Conservation (phyloP, 169 alveolate species). For the Babesia bovis region DNA sequence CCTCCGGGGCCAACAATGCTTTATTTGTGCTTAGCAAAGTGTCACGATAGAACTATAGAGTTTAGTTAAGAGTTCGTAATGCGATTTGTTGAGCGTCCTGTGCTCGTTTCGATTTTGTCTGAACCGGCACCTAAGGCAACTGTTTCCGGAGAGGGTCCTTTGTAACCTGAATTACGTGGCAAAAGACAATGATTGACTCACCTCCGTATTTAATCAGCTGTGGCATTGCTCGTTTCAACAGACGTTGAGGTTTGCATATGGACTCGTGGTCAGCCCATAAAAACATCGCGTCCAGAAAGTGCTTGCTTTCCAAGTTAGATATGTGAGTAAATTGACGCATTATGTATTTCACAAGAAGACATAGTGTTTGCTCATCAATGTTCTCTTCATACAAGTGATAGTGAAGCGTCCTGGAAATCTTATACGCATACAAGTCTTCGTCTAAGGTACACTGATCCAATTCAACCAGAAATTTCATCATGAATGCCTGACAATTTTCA, state of each 20-base stretch:
- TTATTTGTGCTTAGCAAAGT: no score
- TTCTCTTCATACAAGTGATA: conserved; percentile 48
- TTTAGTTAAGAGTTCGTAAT: no score
- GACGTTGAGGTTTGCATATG: conserved; percentile 53
- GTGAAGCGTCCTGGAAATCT: conserved; percentile 28
- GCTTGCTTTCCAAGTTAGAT: conserved; percentile 34
- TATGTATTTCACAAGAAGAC: conserved; percentile 61
- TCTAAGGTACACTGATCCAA: conserved; percentile 54
- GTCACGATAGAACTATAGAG: no score
- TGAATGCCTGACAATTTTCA: conserved; percentile 52
- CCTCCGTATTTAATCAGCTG: conserved; percentile 66
- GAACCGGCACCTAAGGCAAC: background rate
- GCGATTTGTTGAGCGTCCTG: background rate
- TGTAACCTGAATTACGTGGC: conserved; percentile 5
- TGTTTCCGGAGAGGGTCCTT: conserved; percentile 1
- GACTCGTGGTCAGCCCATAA: conserved; percentile 66
- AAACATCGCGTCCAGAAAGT: conserved; percentile 63
- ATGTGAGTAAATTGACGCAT: conserved; percentile 61
- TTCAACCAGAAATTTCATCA: conserved; percentile 63
- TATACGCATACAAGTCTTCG: conserved; percentile 52
- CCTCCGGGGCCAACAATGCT: conserved; percentile 67
- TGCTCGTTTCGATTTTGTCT: background rate
- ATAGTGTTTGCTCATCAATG: conserved; percentile 30
- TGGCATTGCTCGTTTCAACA: conserved; percentile 58
- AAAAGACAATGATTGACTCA: background rate